Base-by-base conservation (phyloP, 164 flowering plant species). In the Vitis amurensis region DNA sequence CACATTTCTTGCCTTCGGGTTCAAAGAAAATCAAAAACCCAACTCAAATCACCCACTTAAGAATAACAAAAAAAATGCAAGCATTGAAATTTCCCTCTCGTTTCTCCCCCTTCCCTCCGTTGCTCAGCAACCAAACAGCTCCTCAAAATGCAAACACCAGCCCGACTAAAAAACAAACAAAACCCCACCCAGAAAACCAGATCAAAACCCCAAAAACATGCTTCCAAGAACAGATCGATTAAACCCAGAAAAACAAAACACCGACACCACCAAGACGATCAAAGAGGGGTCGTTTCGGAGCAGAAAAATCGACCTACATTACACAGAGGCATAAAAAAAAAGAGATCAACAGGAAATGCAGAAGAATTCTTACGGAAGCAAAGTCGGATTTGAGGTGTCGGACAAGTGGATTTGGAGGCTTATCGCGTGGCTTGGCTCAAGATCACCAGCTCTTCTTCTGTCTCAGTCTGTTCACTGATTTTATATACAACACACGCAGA, bases 321-420 rank as follows among this genome's bases (percentile, higher is more conserved):
- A 2, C 44, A 15, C 12, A 68, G 15, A 37, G 30, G 3, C 37
- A 23, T 23, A 55, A 51, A 9, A 8, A 44, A 49, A 61, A 13
- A 15, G 55, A 11, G 61, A 37, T 37, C 44, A 37, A 37, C 6
- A 37, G 66, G 27, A 62, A 61, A 14, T 55, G 64, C 7, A 13
- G 69, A 11, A 61, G 55, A 61, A 29, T 31, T 67, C 74, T 71
- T 67, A 75, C 78, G n/a, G 64, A 17, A 17, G 11, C 37, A 52
- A 13, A 13, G 78, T 31, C 74, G 64, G 78, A 75, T 71, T 71
- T 67, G 55, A 17, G 62, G 50, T 19, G 27, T 12, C 13, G 9
- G 44, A 37, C 7, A 37, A 3, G 44, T 37, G 44, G 44, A 0
- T 6, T 37, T 37, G 44, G 52, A 51, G n/a, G 60, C 66, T 19